Base-by-base conservation (phyloP, 495 filamentous ascomycete genomes). In the Penicillium herquei region DNA sequence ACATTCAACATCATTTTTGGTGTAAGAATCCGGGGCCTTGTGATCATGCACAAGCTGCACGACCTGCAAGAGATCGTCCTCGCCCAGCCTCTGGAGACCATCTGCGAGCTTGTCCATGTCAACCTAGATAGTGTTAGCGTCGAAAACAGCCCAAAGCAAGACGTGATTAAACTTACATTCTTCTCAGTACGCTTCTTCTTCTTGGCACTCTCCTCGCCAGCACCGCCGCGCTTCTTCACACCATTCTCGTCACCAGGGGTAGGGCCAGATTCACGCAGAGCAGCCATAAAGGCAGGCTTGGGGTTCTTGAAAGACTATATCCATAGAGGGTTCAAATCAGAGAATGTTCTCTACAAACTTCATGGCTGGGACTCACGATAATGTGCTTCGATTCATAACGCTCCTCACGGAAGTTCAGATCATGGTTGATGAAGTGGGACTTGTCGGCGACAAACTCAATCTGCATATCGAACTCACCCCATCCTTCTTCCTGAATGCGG, bases 31-130 rank as follows among this genome's bases (percentile, higher is more conserved):
- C 1, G 87, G 78, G 0, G 84, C 84, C 79, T 98, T 98, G 69
- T 96, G 87, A 68, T 99, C 95, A 65, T 98, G 94, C 46, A 99
- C 90, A 87, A 99, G 88, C 76, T 96, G 91, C 51, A 99, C 93
- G 11, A 98, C 91, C 54, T 91, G 87, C 39, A 99, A 79, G 6
- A 99, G 82, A 64, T 98, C 92, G 48, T 96, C 91, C 70, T 96
- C 91, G 57, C 78, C 78, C 32, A 96, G 79, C 73, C 86, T 87
- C 63, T 89, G 84, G n/a, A 96, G 77, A 8, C 84, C 88, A n/a
- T 97, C 95, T 11, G 95, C 94, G 61, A 99, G 83, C 76, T 96
- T 96, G 75, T 99, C 94, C 81, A 96, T 91, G 70, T 99, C 94
- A 55, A 92, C 79, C 71, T 74, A 52, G 34, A 32, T 37, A 17